phyloP scores from a whole-genome alignment of 257 asterid genomes.

The Scutellaria galericulata region DNA sequence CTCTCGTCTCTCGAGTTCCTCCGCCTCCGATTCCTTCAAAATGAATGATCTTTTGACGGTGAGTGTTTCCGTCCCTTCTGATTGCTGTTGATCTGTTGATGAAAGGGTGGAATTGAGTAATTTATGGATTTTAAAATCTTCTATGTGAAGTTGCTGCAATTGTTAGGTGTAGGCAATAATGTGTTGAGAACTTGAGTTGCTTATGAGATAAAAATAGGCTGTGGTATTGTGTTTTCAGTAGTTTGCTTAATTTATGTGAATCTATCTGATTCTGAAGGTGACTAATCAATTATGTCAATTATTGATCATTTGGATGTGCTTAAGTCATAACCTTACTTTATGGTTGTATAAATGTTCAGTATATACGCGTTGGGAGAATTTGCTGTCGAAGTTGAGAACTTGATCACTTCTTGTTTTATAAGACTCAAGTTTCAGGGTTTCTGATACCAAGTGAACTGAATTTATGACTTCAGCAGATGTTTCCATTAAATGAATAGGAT shows the following conservation, averaged over 20 bases:
- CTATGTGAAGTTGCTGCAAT: constrained; percentile 30
- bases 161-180: constrained; percentile 26
- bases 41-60: constrained; percentile 87
- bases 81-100: constrained; percentile 42
- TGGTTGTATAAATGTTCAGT: constrained; percentile 7
- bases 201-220: constrained; percentile 6
- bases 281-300: not conserved
- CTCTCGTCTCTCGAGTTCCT: constrained; percentile 39
- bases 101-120: constrained; percentile 15
- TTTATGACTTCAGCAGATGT: constrained; percentile 15
- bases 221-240: not conserved
- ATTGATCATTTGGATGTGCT: constrained; percentile 25
- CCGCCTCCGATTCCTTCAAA: constrained; percentile 35
- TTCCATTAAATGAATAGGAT: constrained; percentile 5
- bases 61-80: constrained; percentile 32
- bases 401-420: constrained; percentile 20
- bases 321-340: constrained; percentile 4
- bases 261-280: constrained; percentile 21
- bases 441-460: constrained; percentile 10
- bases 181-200: constrained; percentile 16
- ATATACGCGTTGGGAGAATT: not conserved
- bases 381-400: constrained; percentile 29
- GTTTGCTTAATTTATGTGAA: not conserved
- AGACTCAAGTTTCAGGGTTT: constrained; percentile 12
- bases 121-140: constrained; percentile 10